Evolutionary conservation across 208 protist species (phyloP).

Genomic region (Angomonas ambiguus): DNA sequence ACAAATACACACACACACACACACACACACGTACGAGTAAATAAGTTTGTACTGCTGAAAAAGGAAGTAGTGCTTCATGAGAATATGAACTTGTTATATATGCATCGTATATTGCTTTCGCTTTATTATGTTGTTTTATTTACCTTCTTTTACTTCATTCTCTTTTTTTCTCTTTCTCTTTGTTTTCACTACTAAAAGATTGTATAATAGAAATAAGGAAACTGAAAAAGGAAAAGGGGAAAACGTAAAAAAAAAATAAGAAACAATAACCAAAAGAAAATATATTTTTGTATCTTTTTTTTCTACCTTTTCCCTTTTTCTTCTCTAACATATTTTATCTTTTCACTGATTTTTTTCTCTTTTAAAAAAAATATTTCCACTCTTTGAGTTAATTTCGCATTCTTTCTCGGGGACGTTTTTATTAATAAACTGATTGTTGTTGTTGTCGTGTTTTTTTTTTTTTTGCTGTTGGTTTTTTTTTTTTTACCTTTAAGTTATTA

Average conservation of each 20-base stretch:
- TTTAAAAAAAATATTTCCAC: constrained; percentile 8
- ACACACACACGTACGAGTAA: too few species aligned
- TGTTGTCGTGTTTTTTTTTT: constrained; percentile 13
- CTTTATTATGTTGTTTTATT: too few species aligned
- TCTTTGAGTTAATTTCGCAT: constrained; percentile 6
- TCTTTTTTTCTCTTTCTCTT: constrained; percentile 9
- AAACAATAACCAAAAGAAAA: neutral
- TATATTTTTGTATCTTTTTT: constrained; percentile 16
- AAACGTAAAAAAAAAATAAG: neutral
- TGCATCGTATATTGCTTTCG: too few species aligned
- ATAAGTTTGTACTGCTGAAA: too few species aligned
- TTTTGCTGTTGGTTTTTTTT: constrained; percentile 11
- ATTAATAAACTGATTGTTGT: neutral
- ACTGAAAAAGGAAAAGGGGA: neutral
- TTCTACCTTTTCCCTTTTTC: constrained; percentile 5
- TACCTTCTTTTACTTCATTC: neutral
- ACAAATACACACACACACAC: too few species aligned
- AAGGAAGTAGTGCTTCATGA: too few species aligned
- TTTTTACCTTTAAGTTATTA: constrained; percentile 10
- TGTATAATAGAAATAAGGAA: neutral
- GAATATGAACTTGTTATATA: too few species aligned
- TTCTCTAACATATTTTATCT: constrained; percentile 11
- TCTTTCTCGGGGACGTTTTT: constrained; percentile 3
- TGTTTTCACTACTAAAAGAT: neutral
- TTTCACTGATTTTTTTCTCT: constrained; percentile 23